A percentile compares a stretch with the other conserved stretches of the same genome.
Evolutionary conservation across 768 basidiomycete genomes (phyloP).

Genomic region (Lentinula edodes): DNA sequence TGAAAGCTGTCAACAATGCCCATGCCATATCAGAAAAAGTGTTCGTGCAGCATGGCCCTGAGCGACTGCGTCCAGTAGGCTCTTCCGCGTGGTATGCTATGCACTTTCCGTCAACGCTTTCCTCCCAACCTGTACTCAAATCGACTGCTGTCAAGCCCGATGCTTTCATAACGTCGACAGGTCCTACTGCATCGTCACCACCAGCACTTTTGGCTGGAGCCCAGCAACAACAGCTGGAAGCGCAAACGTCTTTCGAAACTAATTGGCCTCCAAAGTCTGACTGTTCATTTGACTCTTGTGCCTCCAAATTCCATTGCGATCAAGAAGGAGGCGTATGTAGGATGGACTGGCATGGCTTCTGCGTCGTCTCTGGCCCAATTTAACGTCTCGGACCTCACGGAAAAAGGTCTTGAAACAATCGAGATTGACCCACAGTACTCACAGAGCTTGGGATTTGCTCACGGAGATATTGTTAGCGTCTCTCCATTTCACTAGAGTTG

Average conservation of each 20-base stretch:
- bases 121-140: not conserved
- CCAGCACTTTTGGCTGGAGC: not conserved
- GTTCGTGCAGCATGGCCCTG: not conserved
- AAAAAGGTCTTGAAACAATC: slow-evolving; percentile 68
- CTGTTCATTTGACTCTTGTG: slow-evolving; percentile 59
- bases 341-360: slow-evolving; percentile 96
- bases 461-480: slow-evolving; percentile 65
- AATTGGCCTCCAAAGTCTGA: slow-evolving; percentile 51
- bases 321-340: slow-evolving; percentile 55
- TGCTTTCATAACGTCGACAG: not conserved
- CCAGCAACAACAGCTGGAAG: not conserved
- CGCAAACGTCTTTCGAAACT: not conserved
- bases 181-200: not conserved
- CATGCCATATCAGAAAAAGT: not conserved
- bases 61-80: not conserved
- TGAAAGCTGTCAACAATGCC: not conserved
- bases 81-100: slow-evolving; percentile 5
- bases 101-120: not conserved
- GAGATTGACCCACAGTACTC: slow-evolving; percentile 97
- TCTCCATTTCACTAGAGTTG: slow-evolving; percentile 3
- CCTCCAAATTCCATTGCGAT: slow-evolving; percentile 10
- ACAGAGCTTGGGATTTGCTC: slow-evolving; percentile 62
- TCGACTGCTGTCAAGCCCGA: not conserved
- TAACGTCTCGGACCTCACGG: slow-evolving; percentile 40
- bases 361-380: slow-evolving; percentile 68